Base-by-base conservation (phyloP, 305 asterid genomes). In the Withania somnifera region DNA sequence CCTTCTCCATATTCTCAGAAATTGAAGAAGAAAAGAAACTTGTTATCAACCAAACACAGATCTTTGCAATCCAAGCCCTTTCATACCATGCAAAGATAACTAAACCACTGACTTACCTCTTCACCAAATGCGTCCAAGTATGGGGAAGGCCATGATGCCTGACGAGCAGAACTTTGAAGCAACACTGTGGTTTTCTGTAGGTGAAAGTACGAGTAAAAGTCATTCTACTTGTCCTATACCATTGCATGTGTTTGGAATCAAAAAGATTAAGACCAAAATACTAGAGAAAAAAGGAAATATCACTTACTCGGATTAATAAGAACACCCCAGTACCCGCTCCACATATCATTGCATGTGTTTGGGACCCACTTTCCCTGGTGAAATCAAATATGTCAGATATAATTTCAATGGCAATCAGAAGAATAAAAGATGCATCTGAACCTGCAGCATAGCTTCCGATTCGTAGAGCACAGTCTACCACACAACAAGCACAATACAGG, bases 311-410 rank as follows among this genome's bases (percentile, higher is more conserved):
- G 80, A 95, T 88, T 89, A 93, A 85, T 77, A 97, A 88, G 90
- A 93, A 97, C 77, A 97, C 99, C 30, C 98, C 98, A 81, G 91
- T 91, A 68, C 98, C 98, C 86, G 98, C 98, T 85, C 99, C 98
- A 79, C 99, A 97, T 54, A 84, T 84, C 83, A 80, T 81, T 22
- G 98, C 96, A 91, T 97, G 99, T 84, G 90, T 80, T 86, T 89
- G 97, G 85, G 98, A 95, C 81, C 91, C 84, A 69, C 92, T 95
- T 87, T 90, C 92, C 89, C 99, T 96, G 80, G 67, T 82, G 32
- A 51, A 51, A 90, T 86, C 14, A 86, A 86, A 77, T 30, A 73
- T 82, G 36, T 83, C 79, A 84, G 11, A 58, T 20, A 36, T 13
- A 10, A 51, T 66, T 24, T 67, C 1, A 24, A 67, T 79, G 61